phyloP scores from a whole-genome alignment of 2,329 filamentous ascomycete genomes.

The Westerdykella sp. region DNA sequence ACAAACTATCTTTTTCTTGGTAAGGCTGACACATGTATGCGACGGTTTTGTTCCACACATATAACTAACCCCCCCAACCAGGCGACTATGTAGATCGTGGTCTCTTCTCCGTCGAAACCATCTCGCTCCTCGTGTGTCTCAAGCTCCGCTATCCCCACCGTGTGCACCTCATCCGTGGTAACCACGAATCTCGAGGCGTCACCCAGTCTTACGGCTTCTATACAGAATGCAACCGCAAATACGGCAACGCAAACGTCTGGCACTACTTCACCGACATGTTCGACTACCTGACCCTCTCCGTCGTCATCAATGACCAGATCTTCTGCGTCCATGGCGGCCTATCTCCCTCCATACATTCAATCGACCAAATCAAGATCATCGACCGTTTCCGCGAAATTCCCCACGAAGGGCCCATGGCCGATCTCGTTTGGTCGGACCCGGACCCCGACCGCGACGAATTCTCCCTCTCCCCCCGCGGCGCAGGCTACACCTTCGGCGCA shows the following conservation, averaged over 20 bases:
- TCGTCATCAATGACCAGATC: slow-evolving; percentile 98
- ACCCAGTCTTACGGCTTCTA: slow-evolving; percentile 99
- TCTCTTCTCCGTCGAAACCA: slow-evolving; percentile 98
- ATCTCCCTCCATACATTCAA: slow-evolving; percentile 75
- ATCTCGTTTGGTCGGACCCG: slow-evolving; percentile 96
- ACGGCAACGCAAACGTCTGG: slow-evolving; percentile 98
- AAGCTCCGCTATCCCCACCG: slow-evolving; percentile 95
- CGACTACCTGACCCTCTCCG: slow-evolving; percentile 91
- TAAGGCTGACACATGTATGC: slow-evolving; percentile 38
- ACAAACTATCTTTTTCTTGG: slow-evolving; percentile 98
- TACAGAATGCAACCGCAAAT: slow-evolving; percentile 95
- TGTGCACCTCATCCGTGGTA: slow-evolving; percentile 92
- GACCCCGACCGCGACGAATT: slow-evolving; percentile 98
- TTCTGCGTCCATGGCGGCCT: slow-evolving; percentile 93
- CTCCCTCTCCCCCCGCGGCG: slow-evolving; percentile 83
- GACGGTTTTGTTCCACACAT: slow-evolving; percentile 4
- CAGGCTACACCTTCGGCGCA: slow-evolving; percentile 94
- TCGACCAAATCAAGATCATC: slow-evolving; percentile 99
- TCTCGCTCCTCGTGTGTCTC: slow-evolving; percentile 92
- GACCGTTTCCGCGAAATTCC: slow-evolving; percentile 98
- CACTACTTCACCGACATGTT: slow-evolving; percentile 99
- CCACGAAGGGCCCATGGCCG: slow-evolving; percentile 98
- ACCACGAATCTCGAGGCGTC: slow-evolving; percentile 95
- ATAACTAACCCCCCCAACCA: slow-evolving; percentile 35
- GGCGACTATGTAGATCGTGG: slow-evolving; percentile 98